Evolutionary conservation across 345 rosid species (phyloP).

Genomic region (Diplotaxis tenuifolia): DNA sequence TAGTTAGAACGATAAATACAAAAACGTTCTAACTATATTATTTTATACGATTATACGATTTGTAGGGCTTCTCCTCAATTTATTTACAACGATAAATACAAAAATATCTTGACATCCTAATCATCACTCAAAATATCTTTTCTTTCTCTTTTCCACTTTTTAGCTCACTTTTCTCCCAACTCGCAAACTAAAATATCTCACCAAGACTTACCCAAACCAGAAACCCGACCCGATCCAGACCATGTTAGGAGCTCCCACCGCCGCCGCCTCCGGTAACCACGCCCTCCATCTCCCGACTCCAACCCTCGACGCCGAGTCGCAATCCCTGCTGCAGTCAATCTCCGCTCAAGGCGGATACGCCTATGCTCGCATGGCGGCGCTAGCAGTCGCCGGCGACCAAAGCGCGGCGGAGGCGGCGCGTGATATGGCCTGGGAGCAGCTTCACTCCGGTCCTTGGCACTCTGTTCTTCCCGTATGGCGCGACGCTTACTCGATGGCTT

Average conservation of each 20-base stretch:
- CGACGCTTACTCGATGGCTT: conserved; percentile 93
- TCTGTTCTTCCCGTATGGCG: conserved; percentile 95
- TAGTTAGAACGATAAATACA: too few relatives aligned
- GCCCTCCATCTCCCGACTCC: conserved; percentile 58
- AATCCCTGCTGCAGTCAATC: conserved; percentile 57
- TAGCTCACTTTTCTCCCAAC: conserved; percentile 26
- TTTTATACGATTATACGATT: background rate
- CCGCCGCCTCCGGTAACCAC: conserved; percentile 19
- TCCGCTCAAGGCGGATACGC: conserved; percentile 86
- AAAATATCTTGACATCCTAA: conserved; percentile 33
- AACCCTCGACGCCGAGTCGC: conserved; percentile 60
- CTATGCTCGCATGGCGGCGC: conserved; percentile 65
- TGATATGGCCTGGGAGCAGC: conserved; percentile 99
- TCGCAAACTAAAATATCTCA: conserved; percentile 22
- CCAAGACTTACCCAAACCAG: background rate
- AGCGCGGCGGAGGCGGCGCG: conserved; percentile 95
- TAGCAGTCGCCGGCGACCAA: conserved; percentile 67
- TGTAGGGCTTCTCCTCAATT: background rate
- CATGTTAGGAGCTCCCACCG: conserved; percentile 29
- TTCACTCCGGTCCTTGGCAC: conserved; percentile 98
- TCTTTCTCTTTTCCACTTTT: conserved; percentile 23
- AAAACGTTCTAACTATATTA: too few relatives aligned
- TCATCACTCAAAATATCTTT: conserved; percentile 37
- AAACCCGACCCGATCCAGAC: conserved; percentile 3
- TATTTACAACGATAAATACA: conserved; percentile 4